Evolutionary conservation across 1,284 basidiomycete genomes (phyloP).

Genomic region (Boletus holoroseus): DNA sequence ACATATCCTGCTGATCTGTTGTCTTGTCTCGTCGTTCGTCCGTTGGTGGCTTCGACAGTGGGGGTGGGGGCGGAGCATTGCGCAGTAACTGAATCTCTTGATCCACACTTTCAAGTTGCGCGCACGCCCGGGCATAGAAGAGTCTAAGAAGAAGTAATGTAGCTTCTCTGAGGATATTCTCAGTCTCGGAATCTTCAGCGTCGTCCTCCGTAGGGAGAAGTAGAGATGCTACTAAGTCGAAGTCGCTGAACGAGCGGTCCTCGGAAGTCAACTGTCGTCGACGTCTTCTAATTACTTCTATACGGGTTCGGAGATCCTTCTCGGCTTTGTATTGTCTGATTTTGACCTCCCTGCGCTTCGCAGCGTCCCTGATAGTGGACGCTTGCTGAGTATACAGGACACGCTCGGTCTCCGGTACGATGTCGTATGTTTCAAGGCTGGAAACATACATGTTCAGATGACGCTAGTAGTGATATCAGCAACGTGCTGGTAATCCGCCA

Average conservation of each 20-base stretch:
- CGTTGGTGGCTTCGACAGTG: constrained; percentile 31
- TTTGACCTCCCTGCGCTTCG: constrained; percentile 74
- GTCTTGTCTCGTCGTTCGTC: constrained; percentile 37
- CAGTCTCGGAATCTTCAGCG: constrained; percentile 55
- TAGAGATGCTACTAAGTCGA: constrained; percentile 58
- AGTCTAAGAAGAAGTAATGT: constrained; percentile 70
- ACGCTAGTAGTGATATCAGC: constrained; percentile 39
- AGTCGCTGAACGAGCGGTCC: constrained; percentile 43
- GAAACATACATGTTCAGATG: constrained; percentile 54
- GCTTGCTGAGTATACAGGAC: constrained; percentile 46
- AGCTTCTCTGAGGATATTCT: constrained; percentile 62
- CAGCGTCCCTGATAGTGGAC: constrained; percentile 54
- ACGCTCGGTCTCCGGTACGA: constrained; percentile 62
- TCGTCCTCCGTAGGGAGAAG: constrained; percentile 46
- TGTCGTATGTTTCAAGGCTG: constrained; percentile 61
- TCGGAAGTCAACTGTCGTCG: constrained; percentile 38
- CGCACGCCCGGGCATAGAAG: constrained; percentile 63
- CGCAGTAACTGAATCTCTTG: constrained; percentile 74
- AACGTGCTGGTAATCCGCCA: constrained; percentile 15
- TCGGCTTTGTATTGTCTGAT: constrained; percentile 84
- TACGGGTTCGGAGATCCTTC: constrained; percentile 66
- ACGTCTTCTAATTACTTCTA: constrained; percentile 57
- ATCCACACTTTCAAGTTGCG: constrained; percentile 62
- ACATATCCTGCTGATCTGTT: constrained; percentile 52
- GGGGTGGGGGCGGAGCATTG: constrained; percentile 45